Base-by-base conservation (phyloP, 495 filamentous ascomycete species). In the Bacidia gigantensis region DNA sequence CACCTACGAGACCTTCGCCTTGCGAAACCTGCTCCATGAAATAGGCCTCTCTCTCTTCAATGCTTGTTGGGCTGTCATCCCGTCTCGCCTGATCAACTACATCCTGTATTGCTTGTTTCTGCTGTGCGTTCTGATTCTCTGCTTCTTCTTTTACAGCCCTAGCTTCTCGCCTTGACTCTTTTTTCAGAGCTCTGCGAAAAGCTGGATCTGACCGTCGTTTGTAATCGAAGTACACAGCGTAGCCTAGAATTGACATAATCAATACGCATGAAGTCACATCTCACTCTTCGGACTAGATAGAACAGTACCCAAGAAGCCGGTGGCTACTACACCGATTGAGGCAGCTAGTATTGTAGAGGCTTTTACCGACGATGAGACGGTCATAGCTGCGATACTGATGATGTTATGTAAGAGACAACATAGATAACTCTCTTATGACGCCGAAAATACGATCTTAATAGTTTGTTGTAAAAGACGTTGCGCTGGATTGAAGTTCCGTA, bases 151-250 rank as follows among this genome's bases (percentile, higher is more conserved):
- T 90, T 58, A 83, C 82, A 35, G 69, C 80, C 51, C 82, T 78
- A 32, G 79, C 85, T 64, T 86, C 76, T 54, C 77, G 74, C 62
- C 84, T 83, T 63, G 86, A 84, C 65, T 89, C 84, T 56, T 84
- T 79, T 65, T 89, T 87, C 64, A 98, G 64, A 53, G 79, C 70
- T 67, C 84, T 87, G 62, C 92, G 77, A 76, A 96, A 97, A 21
- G 85, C 80, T 53, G 86, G 79, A 62, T 94, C 82, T 63, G 79
- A 82, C 59, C 92, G 86, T 59, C 92, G 80, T 66, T 83, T 83
- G 72, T 96, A 82, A 72, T 98, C 92, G 63, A 98, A 98, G 74
- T 95, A 98, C 52, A 87, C 69, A 51, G 87, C 93, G 63, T 97
- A 83, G 62, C 76, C 78, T 79, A 48, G 22, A 55, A n/a, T 24